Evolutionary conservation across 768 basidiomycete genomes (phyloP).

Genomic region (Calocera viscosa): DNA sequence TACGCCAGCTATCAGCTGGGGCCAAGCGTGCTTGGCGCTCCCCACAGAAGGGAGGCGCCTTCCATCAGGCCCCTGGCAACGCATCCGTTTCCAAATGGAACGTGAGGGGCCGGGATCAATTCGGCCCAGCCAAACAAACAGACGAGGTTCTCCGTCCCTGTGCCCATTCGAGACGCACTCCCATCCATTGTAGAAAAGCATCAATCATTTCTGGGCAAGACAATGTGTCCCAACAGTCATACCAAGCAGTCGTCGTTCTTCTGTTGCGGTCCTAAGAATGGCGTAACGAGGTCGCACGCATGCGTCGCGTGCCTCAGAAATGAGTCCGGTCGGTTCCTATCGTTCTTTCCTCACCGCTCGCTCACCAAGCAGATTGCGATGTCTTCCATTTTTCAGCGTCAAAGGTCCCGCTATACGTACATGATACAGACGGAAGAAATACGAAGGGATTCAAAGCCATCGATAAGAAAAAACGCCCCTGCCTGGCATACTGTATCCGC

Average conservation of each 20-base stretch:
- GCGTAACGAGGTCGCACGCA: too few relatives aligned
- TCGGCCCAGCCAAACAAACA: slow-evolving; percentile 4
- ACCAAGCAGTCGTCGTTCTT: too few relatives aligned
- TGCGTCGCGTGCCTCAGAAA: neutral
- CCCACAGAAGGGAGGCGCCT: neutral
- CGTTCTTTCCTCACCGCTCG: neutral
- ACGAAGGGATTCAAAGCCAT: neutral
- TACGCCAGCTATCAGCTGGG: neutral
- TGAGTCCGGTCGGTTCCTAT: neutral
- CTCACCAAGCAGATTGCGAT: neutral
- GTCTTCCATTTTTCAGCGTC: neutral
- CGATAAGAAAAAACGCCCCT: neutral
- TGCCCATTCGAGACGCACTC: too few relatives aligned
- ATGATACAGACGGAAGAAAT: neutral
- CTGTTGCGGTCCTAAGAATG: too few relatives aligned
- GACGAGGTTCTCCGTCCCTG: neutral
- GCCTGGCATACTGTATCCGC: neutral
- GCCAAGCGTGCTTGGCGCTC: neutral
- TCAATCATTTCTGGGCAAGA: neutral
- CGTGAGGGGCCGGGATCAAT: neutral
- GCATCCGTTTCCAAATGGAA: neutral
- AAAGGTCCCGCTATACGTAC: neutral
- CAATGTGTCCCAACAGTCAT: neutral
- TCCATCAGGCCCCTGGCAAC: neutral
- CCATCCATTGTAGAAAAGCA: neutral